Evolutionary conservation across 352 stramenopile genomes (phyloP).

Genomic region (Pythium chondricola): DNA sequence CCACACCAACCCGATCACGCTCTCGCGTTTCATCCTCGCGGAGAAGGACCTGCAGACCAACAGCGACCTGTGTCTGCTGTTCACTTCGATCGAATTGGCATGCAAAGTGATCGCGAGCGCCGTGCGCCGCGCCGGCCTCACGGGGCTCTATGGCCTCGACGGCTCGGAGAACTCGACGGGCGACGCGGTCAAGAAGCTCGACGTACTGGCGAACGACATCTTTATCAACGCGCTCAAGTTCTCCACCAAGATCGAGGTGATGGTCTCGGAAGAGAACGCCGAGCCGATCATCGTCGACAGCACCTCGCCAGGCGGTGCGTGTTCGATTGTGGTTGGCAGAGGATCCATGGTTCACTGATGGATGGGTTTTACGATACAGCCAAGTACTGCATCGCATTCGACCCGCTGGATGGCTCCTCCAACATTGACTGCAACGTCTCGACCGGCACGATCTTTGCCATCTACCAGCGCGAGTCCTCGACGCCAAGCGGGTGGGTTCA

Average conservation of each 20-base stretch:
- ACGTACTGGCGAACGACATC: constrained; percentile 98
- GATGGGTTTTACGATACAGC: constrained; percentile 24
- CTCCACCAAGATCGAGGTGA: constrained; percentile 95
- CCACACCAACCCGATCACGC: constrained; percentile 87
- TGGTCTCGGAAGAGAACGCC: constrained; percentile 98
- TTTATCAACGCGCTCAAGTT: constrained; percentile 97
- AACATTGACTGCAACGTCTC: constrained; percentile 99
- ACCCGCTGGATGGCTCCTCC: constrained; percentile 97
- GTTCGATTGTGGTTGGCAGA: neutral
- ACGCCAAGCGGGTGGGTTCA: constrained; percentile 41
- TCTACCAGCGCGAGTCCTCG: constrained; percentile 88
- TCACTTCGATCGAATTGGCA: constrained; percentile 94
- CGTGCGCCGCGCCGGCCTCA: constrained; percentile 91
- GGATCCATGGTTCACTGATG: neutral
- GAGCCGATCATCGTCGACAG: constrained; percentile 94
- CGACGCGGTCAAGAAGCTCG: constrained; percentile 98
- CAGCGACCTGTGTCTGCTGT: constrained; percentile 91
- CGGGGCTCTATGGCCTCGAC: constrained; percentile 92
- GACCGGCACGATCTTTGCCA: constrained; percentile 98
- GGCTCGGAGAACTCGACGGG: constrained; percentile 96
- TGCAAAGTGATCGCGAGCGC: constrained; percentile 97
- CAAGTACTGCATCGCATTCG: constrained; percentile 98
- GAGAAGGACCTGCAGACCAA: constrained; percentile 92
- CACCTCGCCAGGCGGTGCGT: constrained; percentile 30
- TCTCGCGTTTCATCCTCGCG: constrained; percentile 92